Base-by-base conservation (phyloP, 2,329 filamentous ascomycete species). In the Hypoxylon sp. region DNA sequence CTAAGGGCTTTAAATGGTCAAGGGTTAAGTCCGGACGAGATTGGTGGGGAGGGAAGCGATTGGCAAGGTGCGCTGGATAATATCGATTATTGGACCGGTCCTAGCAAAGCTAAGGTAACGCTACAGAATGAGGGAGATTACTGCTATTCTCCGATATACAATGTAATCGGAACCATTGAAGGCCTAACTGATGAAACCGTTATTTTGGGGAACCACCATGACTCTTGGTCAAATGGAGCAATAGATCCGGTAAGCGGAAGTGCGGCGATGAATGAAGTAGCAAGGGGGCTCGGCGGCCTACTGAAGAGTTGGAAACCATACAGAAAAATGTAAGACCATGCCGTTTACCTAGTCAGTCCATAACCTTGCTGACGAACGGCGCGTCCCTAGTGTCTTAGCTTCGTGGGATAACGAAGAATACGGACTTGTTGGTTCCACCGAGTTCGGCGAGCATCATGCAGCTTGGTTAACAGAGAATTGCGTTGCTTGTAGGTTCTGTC, bases 391-490 rank as follows among this genome's bases (percentile, higher is more conserved):
- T 65, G 88, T 92, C 28, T 89, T 93, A 72, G 89, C 89, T 48
- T 78, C 75, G 28, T 89, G 87, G 87, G 87, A 89, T 72, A 86
- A 85, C 4, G 87, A 89, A 79, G 91, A 93, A 76, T 93, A 93
- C 71, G 90, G 90, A 1, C 80, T 93, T 2, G 78, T 93, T 28
- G 91, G 91, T 3, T 91, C 88, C 6, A 93, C 91, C 0, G 91
- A 93, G 75, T 93, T 90, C 89, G 90, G 93, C 0, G 91, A 93
- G 74, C 90, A 93, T 60, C 89, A 90, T 67, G 77, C 92, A 0
- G 86, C 88, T 0, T 92, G 90, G 89, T 82, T 93, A 2, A 84
- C 83, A 4, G 82, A 84, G 38, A 84, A 87, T 3, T 87, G 89
- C 41, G 84, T 93, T 65, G 86, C 89, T 2, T 93, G 93, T 70